Base-by-base conservation (phyloP, 768 basidiomycete genomes). In the Boletus rubescentipes region DNA sequence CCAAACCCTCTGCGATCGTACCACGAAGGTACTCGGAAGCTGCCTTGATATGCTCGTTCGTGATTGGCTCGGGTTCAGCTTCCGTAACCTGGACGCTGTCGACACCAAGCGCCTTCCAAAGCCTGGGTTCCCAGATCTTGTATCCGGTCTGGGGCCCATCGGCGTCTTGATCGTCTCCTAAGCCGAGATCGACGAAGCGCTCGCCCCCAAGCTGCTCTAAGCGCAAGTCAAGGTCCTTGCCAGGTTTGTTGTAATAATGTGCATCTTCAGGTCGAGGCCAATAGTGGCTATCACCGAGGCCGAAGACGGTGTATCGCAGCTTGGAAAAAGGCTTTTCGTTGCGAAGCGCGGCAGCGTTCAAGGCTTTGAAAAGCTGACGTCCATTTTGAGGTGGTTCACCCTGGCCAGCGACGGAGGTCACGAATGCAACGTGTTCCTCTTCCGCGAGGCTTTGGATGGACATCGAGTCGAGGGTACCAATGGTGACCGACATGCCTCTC, bases 21-120 rank as follows among this genome's bases (percentile, higher is more conserved):
- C 97, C 97, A 49, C 97, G 89, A 20, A 98, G 81, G 75, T 89
- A 98, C 51, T 86, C 84, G 43, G 90, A 93, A 6, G 96, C 94
- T 44, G 91, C 97, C 77, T 98, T 99, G 81, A 98, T 98, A 72
- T 98, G 93, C 74, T 99, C 97, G 77, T 98, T 98, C 50, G 97
- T 98, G 71, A 99, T 96, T 1, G 92, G 86, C 63, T 98, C 95
- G 0, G 95, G 95, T 68, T 98, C 95, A 18, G 87, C 88, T 72
- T 98, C 97, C 31, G 79, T 82, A 18, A 98, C 84, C 68, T 97
- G 90, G 45, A 98, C 75, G 15, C 75, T 76, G 70, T 94, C 97
- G 42, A 98, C 94, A 46, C 96, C 94, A 29, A 98, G 78, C 1
- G 86, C 89, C 73, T 96, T 93, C 97, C 97, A 99, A 35, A 98